These are phyloP conservation scores for Nakazawaea molendinolei DNA, from an alignment of 805 yeast species.

Conservation along the genomic window DNA sequence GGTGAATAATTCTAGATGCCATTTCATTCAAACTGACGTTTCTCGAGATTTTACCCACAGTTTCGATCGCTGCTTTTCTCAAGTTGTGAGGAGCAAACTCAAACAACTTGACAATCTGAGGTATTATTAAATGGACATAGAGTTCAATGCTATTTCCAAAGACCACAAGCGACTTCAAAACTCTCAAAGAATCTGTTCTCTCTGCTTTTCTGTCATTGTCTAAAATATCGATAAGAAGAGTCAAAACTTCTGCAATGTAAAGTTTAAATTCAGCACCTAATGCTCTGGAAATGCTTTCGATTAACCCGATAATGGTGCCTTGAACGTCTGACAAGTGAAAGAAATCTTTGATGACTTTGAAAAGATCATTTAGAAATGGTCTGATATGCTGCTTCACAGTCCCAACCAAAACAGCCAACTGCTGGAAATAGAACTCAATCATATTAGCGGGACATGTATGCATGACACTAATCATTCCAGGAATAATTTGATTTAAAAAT, in stretches of 20 bases:
- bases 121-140: constrained; percentile 79
- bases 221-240: constrained; percentile 66
- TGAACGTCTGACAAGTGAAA: constrained; percentile 61
- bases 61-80: constrained; percentile 68
- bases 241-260: constrained; percentile 71
- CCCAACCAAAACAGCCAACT: constrained; percentile 67
- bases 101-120: constrained; percentile 74
- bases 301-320: constrained; percentile 68
- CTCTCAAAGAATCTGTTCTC: constrained; percentile 59
- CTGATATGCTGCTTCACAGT: constrained; percentile 89
- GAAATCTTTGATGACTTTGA: constrained; percentile 67
- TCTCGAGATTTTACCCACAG: constrained; percentile 76
- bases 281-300: constrained; percentile 80
- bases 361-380: constrained; percentile 71
- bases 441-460: constrained; percentile 70
- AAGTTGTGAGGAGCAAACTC: constrained; percentile 62
- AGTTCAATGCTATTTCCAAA: constrained; percentile 89
- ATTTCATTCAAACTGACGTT: constrained; percentile 72
- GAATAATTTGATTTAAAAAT: constrained; percentile 82
- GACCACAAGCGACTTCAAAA: constrained; percentile 73
- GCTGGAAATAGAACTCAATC: constrained; percentile 85
- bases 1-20: constrained; percentile 87
- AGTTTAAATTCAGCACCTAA: constrained; percentile 89
- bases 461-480: constrained; percentile 83
- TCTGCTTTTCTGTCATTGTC: constrained; percentile 64